Evolutionary conservation across 202 grass and related monocot species (phyloP), one percentile per base, ranked within the genome.

Genomic region (Zizania palustris): DNA sequence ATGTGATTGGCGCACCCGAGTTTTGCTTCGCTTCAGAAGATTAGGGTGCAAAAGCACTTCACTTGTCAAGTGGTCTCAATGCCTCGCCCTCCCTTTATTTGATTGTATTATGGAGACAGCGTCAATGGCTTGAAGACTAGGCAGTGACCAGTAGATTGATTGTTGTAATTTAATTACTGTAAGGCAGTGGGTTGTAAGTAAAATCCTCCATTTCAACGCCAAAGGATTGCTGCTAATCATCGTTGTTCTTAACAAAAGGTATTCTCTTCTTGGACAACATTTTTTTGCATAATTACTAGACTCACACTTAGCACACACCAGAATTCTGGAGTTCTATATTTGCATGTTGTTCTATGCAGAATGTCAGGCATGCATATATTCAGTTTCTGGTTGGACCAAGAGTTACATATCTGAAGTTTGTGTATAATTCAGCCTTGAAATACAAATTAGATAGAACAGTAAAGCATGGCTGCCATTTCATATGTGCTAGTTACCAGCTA

Each of bases 371-470:
- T 71, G 60, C 49, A 65, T 71, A 53, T 44, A 44, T 20, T 72
- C 36, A 51, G 15, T 76, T 80, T 65, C 42, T 66, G 65, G 65
- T 21, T 45, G 6, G 9, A 4, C 4, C 20, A 45, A 41, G 69
- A 73, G 14, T 73, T 65, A 53, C 59, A 81, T 16, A 28, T 50
- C 48, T 66, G 42, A 40, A 81, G 60, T 54, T 75, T 81, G 67
- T 84, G 84, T 76, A 81, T 74, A 81, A 81, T 81, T 60, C 76
- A 76, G 44, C 50, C 13, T 34, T 42, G 20, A 58, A 59, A 33
- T 79, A 57, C 7, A 44, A 42, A 83, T n/a, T n/a, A 0, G 11
- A 3, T 9, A 43, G 13, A 76, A 56, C 65, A 81, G 15, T 19
- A 64, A 81, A 65, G 9, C 20, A 42, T 44, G 58, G 13, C 21